A percentile compares a stretch with the other conserved stretches of the same genome.
phyloP scores from a whole-genome alignment of 192 early-diverging fungal species.

The Coemansia sp. region DNA sequence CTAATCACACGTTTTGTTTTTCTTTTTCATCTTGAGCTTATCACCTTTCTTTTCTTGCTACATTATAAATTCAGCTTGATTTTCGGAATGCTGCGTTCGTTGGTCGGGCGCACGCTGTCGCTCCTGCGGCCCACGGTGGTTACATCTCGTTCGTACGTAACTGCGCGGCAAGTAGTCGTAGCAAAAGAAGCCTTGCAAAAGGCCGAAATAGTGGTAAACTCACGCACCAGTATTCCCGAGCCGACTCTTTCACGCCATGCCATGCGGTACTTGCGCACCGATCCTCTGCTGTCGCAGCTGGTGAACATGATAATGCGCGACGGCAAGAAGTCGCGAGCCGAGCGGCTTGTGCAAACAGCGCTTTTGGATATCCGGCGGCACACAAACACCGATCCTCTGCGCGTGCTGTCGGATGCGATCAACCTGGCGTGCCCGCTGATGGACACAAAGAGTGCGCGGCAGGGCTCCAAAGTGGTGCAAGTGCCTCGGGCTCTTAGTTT shows the following conservation, averaged over 20 bases:
- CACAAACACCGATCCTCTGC: conserved; percentile 66
- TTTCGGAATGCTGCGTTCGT: background rate
- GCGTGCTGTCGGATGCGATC: conserved; percentile 68
- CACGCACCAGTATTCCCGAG: conserved; percentile 17
- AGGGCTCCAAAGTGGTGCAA: conserved; percentile 80
- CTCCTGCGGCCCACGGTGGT: background rate
- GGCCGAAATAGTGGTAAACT: conserved; percentile 27
- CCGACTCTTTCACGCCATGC: conserved; percentile 36
- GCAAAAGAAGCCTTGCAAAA: background rate
- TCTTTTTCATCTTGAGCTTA: background rate
- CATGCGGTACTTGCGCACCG: conserved; percentile 48
- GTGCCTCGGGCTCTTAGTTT: conserved; percentile 77
- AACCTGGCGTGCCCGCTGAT: conserved; percentile 74
- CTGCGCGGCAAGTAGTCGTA: background rate
- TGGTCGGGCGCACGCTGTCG: background rate
- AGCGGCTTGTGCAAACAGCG: conserved; percentile 65
- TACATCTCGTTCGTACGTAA: background rate
- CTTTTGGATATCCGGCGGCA: conserved; percentile 64
- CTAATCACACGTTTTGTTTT: no score
- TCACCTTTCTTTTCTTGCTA: background rate
- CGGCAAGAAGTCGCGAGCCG: conserved; percentile 84
- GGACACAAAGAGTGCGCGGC: conserved; percentile 66
- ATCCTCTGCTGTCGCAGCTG: conserved; percentile 72
- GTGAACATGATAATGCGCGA: conserved; percentile 92
- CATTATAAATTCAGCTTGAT: background rate